Evolutionary conservation across 2,329 filamentous ascomycete species (phyloP).

Genomic region (Aspergillus sp.): DNA sequence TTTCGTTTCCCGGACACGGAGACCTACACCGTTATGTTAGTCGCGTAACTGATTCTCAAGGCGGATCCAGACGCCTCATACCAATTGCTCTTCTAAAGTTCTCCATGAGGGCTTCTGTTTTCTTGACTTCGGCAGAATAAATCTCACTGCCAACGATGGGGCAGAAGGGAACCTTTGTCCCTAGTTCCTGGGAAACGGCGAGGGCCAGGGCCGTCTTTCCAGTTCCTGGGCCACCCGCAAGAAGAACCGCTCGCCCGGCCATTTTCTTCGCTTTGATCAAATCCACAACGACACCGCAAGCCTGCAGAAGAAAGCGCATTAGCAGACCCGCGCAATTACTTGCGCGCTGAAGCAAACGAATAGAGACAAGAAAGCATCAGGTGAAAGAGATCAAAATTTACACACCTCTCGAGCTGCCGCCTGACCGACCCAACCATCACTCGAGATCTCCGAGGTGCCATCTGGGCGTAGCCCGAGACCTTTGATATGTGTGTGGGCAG

Average conservation of each 20-base stretch:
- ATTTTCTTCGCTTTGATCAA: conserved; percentile 96
- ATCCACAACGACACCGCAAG: conserved; percentile 93
- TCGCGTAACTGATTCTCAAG: neutral
- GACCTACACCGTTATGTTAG: conserved; percentile 48
- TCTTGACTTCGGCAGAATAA: conserved; percentile 98
- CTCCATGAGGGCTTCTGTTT: conserved; percentile 99
- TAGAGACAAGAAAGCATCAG: neutral
- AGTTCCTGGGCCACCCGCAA: conserved; percentile 92
- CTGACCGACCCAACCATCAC: conserved; percentile 89
- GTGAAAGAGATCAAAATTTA: conserved; percentile 1
- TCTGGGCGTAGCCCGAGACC: conserved; percentile 84
- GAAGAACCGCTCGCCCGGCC: conserved; percentile 89
- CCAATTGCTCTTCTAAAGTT: conserved; percentile 97
- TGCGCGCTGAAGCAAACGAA: neutral
- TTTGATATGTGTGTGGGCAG: conserved; percentile 97
- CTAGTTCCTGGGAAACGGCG: conserved; percentile 94
- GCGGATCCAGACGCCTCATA: conserved; percentile 33
- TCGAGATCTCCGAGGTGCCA: conserved; percentile 80
- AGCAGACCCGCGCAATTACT: conserved; percentile 15
- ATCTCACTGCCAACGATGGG: conserved; percentile 98
- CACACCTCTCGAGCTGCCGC: conserved; percentile 81
- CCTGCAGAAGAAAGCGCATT: conserved; percentile 55
- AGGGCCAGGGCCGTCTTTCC: conserved; percentile 96
- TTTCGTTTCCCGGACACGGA: conserved; percentile 97
- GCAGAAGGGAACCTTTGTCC: conserved; percentile 97